Evolutionary conservation across 1,284 basidiomycete genomes (phyloP).

Genomic region (Fistulina hepatica): DNA sequence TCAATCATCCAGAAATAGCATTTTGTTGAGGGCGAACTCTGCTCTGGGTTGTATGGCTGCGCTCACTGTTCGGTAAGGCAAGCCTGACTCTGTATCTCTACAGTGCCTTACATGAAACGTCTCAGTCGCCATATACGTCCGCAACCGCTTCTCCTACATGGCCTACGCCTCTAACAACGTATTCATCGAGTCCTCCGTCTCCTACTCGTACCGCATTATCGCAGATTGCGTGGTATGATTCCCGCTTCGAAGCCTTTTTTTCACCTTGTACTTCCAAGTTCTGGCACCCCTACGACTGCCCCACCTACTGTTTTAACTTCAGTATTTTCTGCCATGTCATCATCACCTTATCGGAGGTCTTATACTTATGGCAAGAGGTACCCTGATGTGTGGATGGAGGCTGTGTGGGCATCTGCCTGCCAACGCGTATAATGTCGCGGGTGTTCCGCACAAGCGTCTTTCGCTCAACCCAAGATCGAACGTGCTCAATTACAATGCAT

Average conservation of each 20-base stretch:
- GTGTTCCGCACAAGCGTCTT: constrained; percentile 61
- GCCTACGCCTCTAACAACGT: too few species aligned
- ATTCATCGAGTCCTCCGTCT: background rate
- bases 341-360: constrained; percentile 52
- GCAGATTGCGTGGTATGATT: background rate
- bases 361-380: constrained; percentile 53
- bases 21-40: too few species aligned
- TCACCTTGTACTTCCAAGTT: background rate
- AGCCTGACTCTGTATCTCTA: too few species aligned
- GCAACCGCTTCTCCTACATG: constrained; percentile 3
- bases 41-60: too few species aligned
- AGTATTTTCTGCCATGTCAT: constrained; percentile 47
- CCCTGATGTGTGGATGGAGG: constrained; percentile 38
- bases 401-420: constrained; percentile 60
- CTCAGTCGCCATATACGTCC: constrained; percentile 7
- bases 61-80: too few species aligned
- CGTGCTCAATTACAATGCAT: constrained; percentile 33
- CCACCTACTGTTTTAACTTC: constrained; percentile 15
- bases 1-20: too few species aligned
- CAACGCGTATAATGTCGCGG: constrained; percentile 53
- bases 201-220: background rate
- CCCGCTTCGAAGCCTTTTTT: background rate
- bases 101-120: too few species aligned
- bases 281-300: constrained; percentile 2
- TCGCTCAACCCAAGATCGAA: constrained; percentile 43